Conservation (phyloP, 169 alveolate species). For the Perkinsus marinus region DNA sequence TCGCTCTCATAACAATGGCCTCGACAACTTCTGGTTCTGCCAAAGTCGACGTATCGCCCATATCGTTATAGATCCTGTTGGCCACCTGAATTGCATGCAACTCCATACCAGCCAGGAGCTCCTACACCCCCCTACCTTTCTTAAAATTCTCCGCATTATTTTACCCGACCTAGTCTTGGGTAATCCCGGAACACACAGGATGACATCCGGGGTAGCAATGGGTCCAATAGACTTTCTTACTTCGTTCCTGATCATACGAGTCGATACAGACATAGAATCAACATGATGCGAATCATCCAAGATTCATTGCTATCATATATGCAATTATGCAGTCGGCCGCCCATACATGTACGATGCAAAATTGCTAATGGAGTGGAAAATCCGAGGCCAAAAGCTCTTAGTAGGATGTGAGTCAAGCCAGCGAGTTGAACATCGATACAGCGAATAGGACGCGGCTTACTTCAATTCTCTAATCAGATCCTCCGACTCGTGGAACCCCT, state of each 20-base stretch:
- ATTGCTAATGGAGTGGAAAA: no score
- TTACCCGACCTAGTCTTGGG: conserved; percentile 87
- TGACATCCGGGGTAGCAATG: conserved; percentile 73
- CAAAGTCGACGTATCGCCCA: conserved; percentile 38
- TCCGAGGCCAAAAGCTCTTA: no score
- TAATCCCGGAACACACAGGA: conserved; percentile 19
- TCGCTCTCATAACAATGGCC: background rate
- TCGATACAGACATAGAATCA: no score
- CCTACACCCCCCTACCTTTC: conserved; percentile 52
- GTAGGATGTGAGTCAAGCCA: no score
- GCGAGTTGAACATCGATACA: no score
- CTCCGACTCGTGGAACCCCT: background rate
- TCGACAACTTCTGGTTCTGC: conserved; percentile 31
- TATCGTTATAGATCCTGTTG: conserved; percentile 9
- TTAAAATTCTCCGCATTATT: conserved; percentile 74
- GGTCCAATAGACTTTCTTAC: conserved; percentile 76
- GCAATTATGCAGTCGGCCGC: no score
- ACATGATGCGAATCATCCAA: no score
- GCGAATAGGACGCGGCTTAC: no score
- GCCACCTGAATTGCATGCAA: conserved; percentile 12
- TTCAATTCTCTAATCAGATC: background rate
- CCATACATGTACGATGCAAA: no score
- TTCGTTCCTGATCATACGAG: background rate
- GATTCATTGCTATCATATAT: no score
- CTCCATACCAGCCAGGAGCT: no score